Conservation (phyloP, 2,329 filamentous ascomycete species). For the Thelonectria rubi region DNA sequence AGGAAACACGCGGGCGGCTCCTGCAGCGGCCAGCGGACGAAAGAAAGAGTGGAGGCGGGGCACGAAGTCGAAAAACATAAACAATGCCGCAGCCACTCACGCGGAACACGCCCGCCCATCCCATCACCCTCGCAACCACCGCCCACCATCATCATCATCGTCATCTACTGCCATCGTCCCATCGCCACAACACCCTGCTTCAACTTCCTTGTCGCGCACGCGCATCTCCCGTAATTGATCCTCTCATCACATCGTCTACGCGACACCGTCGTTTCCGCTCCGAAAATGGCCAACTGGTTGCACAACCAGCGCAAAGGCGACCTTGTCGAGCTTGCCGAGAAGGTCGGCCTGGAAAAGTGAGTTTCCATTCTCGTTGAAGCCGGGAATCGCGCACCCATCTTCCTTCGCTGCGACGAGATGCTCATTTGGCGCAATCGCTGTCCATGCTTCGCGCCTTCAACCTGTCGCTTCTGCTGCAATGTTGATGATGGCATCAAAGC, state of each 20-base stretch:
- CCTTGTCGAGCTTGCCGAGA: conserved; percentile 76
- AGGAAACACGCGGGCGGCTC: conserved; percentile 7
- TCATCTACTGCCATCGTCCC: conserved; percentile 22
- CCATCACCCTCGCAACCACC: conserved; percentile 26
- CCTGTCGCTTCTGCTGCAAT: conserved; percentile 6
- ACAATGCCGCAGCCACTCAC: conserved; percentile 31
- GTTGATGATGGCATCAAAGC: conserved; percentile 24
- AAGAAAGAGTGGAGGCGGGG: background rate
- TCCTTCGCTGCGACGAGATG: conserved; percentile 1
- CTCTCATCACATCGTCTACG: conserved; percentile 30
- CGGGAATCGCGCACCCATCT: conserved; percentile 16
- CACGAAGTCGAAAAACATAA: conserved; percentile 36
- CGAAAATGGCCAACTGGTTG: conserved; percentile 68
- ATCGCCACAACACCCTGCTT: conserved; percentile 10
- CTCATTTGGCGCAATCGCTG: conserved; percentile 22
- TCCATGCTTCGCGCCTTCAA: conserved; percentile 30
- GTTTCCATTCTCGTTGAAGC: conserved; percentile 45
- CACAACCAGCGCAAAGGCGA: conserved; percentile 84
- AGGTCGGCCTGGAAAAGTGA: conserved; percentile 77
- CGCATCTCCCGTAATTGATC: conserved; percentile 14
- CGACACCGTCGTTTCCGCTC: conserved; percentile 40
- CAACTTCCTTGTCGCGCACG: background rate
- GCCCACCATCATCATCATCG: conserved; percentile 19
- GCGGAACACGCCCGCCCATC: conserved; percentile 24
- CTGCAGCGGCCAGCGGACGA: no score